Evolutionary conservation across 2,329 filamentous ascomycete species (phyloP).

Genomic region (Microcyclosporella mali): DNA sequence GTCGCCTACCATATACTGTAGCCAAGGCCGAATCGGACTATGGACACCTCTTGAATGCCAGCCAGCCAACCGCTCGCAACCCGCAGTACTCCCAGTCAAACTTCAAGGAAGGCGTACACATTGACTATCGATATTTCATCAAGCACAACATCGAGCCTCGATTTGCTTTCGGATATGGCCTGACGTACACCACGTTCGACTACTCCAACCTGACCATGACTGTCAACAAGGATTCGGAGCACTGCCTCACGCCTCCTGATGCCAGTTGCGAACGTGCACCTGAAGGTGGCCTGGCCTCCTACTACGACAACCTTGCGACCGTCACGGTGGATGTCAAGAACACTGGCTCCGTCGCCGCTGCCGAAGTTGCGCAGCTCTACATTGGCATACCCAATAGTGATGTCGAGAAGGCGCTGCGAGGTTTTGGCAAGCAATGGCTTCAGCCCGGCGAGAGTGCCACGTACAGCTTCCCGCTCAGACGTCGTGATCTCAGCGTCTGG

Average conservation of each 20-base stretch:
- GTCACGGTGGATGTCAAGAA: slow-evolving; percentile 58
- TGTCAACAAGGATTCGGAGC: not conserved
- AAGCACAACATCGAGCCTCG: slow-evolving; percentile 35
- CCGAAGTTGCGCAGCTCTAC: slow-evolving; percentile 53
- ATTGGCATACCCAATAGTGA: slow-evolving; percentile 29
- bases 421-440: slow-evolving; percentile 36
- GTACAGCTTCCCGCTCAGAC: slow-evolving; percentile 14
- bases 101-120: slow-evolving; percentile 37
- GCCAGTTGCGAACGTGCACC: slow-evolving; percentile 5
- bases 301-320: slow-evolving; percentile 58
- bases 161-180: slow-evolving; percentile 41
- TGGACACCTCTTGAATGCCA: slow-evolving; percentile 19
- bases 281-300: slow-evolving; percentile 29
- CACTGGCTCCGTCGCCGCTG: slow-evolving; percentile 47
- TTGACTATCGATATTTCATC: slow-evolving; percentile 42
- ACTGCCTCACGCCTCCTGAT: slow-evolving; percentile 14
- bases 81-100: slow-evolving; percentile 22
- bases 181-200: slow-evolving; percentile 41
- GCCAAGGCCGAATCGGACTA: slow-evolving; percentile 27
- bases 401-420: slow-evolving; percentile 24
- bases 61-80: slow-evolving; percentile 10
- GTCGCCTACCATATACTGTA: slow-evolving; percentile 29
- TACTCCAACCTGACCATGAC: slow-evolving; percentile 27
- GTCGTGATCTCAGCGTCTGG: slow-evolving; percentile 21
- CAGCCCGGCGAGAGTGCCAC: slow-evolving; percentile 16